These are phyloP conservation scores for Paraphaeosphaeria minitans DNA, from an alignment of 2,329 filamentous ascomycete genomes.

Conservation along the genomic window DNA sequence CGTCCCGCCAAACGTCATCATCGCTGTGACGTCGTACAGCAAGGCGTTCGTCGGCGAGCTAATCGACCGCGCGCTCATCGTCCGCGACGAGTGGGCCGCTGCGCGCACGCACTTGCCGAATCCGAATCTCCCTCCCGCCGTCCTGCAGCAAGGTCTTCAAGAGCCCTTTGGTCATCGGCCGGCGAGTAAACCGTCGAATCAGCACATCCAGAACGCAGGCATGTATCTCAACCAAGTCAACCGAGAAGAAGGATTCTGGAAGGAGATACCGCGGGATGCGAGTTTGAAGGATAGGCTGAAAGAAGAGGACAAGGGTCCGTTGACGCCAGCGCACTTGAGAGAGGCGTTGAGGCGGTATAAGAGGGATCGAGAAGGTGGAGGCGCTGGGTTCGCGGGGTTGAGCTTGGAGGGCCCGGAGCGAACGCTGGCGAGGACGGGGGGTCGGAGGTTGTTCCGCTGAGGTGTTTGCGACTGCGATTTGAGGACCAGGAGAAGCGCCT, in stretches of 20 bases:
- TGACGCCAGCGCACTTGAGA: slow-evolving; percentile 75
- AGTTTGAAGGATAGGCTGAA: slow-evolving; percentile 35
- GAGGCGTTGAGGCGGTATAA: slow-evolving; percentile 75
- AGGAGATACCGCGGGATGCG: slow-evolving; percentile 32
- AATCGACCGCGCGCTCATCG: slow-evolving; percentile 71
- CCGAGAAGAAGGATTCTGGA: slow-evolving; percentile 31
- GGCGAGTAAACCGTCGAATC: slow-evolving; percentile 34
- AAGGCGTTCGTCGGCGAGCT: slow-evolving; percentile 80
- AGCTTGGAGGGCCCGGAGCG: slow-evolving; percentile 55
- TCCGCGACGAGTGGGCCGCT: slow-evolving; percentile 73
- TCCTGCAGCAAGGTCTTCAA: slow-evolving; percentile 35
- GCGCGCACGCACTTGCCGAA: slow-evolving; percentile 48
- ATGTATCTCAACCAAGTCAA: slow-evolving; percentile 30
- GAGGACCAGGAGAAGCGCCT: background rate
- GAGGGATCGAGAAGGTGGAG: slow-evolving; percentile 65
- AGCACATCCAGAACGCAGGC: slow-evolving; percentile 34
- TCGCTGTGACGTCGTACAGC: slow-evolving; percentile 75
- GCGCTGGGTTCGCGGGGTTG: slow-evolving; percentile 57
- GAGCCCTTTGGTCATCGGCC: slow-evolving; percentile 38
- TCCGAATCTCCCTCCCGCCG: slow-evolving; percentile 28
- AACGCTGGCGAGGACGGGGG: slow-evolving; percentile 52
- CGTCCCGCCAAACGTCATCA: slow-evolving; percentile 73
- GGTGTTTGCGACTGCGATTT: background rate
- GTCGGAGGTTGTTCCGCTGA: slow-evolving; percentile 53
- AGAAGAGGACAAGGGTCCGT: slow-evolving; percentile 56